These are phyloP conservation scores for Pythium oligandrum DNA, from an alignment of 352 stramenopile genomes.

Conservation along the genomic window DNA sequence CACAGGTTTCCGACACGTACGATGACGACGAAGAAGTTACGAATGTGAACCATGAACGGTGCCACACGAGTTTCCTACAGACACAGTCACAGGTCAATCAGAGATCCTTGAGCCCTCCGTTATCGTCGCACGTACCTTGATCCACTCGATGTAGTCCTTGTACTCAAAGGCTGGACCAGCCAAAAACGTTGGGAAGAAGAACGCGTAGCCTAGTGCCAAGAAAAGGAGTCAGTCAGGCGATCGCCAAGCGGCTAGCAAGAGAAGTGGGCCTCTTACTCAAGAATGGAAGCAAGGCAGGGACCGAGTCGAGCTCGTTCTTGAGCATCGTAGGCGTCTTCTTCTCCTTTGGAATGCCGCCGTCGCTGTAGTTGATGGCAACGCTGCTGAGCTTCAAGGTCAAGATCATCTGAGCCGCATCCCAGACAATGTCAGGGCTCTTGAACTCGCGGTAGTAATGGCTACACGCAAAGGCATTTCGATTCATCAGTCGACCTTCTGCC, in stretches of 20 bases:
- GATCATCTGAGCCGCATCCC: conserved; percentile 86
- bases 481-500: too few relatives aligned
- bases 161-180: conserved; percentile 81
- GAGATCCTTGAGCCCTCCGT: not conserved
- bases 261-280: conserved; percentile 35
- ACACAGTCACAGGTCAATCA: not conserved
- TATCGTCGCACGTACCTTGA: conserved; percentile 34
- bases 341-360: conserved; percentile 61
- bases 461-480: not conserved
- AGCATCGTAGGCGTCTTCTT: conserved; percentile 68
- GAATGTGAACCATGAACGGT: conserved; percentile 54
- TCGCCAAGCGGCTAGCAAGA: not conserved
- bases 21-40: conserved; percentile 72
- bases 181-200: conserved; percentile 87
- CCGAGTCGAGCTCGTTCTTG: conserved; percentile 64
- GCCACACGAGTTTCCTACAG: conserved; percentile 51
- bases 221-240: not conserved
- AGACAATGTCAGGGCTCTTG: conserved; percentile 73
- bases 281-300: conserved; percentile 65
- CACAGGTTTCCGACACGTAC: conserved; percentile 23
- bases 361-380: conserved; percentile 80
- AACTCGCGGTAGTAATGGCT: conserved; percentile 87
- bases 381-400: conserved; percentile 79
- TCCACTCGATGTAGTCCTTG: conserved; percentile 81
- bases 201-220: conserved; percentile 57